Conservation (phyloP, 2,329 filamentous ascomycete species). For the Colletotrichum echinochloae region DNA sequence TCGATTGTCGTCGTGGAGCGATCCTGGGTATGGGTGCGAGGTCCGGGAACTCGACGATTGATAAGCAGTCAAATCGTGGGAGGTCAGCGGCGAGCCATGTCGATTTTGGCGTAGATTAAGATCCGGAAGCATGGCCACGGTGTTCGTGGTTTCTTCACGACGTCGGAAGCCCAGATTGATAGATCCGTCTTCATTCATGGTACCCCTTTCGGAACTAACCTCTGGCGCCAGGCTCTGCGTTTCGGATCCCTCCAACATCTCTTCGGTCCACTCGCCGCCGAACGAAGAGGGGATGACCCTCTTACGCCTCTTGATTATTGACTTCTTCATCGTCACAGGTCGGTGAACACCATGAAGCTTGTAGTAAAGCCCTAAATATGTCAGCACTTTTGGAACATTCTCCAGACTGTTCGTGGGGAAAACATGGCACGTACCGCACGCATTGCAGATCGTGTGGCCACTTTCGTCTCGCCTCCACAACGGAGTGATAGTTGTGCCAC, state of each 20-base stretch:
- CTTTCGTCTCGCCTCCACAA: constrained; percentile 94
- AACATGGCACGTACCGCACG: constrained; percentile 78
- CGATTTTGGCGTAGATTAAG: constrained; percentile 57
- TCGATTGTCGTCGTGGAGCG: constrained; percentile 67
- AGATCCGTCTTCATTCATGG: constrained; percentile 72
- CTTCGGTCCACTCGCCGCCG: constrained; percentile 54
- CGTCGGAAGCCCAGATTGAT: constrained; percentile 70
- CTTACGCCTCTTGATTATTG: constrained; percentile 95
- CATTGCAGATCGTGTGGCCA: constrained; percentile 98
- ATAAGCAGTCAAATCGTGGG: constrained; percentile 63
- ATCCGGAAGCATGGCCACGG: constrained; percentile 61
- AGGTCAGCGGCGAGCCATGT: constrained; percentile 58
- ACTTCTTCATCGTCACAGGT: constrained; percentile 98
- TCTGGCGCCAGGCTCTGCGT: constrained; percentile 55
- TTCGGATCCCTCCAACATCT: constrained; percentile 62
- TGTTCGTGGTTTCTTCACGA: constrained; percentile 57
- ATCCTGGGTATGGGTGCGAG: constrained; percentile 54
- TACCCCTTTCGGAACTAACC: constrained; percentile 63
- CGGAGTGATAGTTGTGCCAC: constrained; percentile 94
- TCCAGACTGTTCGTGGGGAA: background rate
- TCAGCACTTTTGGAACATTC: constrained; percentile 27
- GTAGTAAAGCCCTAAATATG: constrained; percentile 82
- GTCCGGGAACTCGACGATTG: constrained; percentile 58
- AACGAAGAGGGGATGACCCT: constrained; percentile 85
- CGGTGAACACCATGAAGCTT: constrained; percentile 95